A percentile compares a stretch with the other conserved stretches of the same genome.
phyloP scores from a whole-genome alignment of 192 early-diverging fungal species.

The Backusella tuberculispora region DNA sequence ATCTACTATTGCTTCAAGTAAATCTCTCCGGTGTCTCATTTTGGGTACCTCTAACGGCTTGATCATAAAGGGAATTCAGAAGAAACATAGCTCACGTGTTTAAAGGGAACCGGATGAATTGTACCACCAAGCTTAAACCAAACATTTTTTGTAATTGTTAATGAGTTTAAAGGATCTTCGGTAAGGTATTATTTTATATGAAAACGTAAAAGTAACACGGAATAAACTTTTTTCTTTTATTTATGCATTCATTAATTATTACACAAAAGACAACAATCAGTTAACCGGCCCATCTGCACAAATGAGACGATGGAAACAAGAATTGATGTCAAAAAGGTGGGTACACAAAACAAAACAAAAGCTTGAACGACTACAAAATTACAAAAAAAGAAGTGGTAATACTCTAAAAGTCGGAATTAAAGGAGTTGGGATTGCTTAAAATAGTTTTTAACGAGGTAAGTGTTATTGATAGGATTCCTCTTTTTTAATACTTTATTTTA shows the following conservation, averaged over 20 bases:
- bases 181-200: background rate
- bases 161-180: background rate
- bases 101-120: background rate
- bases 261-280: background rate
- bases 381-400: background rate
- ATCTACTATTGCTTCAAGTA: background rate
- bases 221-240: background rate
- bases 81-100: background rate
- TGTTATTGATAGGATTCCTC: background rate
- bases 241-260: background rate
- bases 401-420: conserved; percentile 5
- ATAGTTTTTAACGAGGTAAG: background rate
- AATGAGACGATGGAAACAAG: background rate
- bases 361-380: background rate
- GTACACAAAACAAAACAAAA: background rate
- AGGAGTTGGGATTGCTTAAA: background rate
- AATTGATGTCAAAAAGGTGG: background rate
- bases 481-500: conserved; percentile 17
- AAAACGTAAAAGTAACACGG: background rate
- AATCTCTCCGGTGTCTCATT: background rate
- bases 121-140: conserved; percentile 6
- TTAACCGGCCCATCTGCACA: background rate
- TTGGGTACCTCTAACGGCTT: background rate
- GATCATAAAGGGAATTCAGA: conserved; percentile 7
- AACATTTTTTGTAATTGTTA: background rate